phyloP scores from a whole-genome alignment of 352 stramenopile genomes.

The Pythium graminicola region DNA sequence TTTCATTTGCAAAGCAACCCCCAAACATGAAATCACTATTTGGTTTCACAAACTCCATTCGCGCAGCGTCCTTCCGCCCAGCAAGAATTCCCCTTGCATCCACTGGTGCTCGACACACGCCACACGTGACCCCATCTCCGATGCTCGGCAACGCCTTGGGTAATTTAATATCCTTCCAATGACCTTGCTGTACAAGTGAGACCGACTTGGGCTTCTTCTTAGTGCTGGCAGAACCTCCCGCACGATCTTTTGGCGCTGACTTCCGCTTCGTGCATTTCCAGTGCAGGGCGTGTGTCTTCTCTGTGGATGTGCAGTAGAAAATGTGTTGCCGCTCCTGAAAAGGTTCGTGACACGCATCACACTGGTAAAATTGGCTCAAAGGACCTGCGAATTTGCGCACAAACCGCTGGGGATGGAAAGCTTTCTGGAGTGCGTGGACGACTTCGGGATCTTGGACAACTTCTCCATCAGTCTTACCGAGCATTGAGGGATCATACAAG shows the following conservation, averaged over 20 bases:
- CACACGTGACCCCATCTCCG: conserved; percentile 48
- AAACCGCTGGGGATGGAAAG: conserved; percentile 48
- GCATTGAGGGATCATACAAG: conserved; percentile 32
- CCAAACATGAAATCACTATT: conserved; percentile 53
- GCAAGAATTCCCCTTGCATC: conserved; percentile 48
- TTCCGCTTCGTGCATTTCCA: conserved; percentile 72
- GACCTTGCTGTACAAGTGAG: conserved; percentile 41
- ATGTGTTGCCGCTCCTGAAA: conserved; percentile 72
- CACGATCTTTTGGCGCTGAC: conserved; percentile 22
- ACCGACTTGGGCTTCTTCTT: conserved; percentile 64
- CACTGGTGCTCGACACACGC: conserved; percentile 43
- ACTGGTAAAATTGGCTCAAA: conserved; percentile 48
- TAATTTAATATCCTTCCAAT: conserved; percentile 49
- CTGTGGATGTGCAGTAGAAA: conserved; percentile 55
- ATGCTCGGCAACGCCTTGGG: conserved; percentile 47
- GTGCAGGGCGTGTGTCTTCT: conserved; percentile 51
- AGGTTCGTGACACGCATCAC: conserved; percentile 57
- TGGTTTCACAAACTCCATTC: conserved; percentile 49
- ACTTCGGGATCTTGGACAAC: conserved; percentile 47
- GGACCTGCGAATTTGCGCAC: conserved; percentile 51
- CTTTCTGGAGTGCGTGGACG: conserved; percentile 39
- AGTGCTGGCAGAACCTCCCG: conserved; percentile 8
- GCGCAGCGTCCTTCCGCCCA: conserved; percentile 42
- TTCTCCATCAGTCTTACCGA: conserved; percentile 20
- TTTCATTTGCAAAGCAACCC: conserved; percentile 54